Base-by-base conservation (phyloP, 352 stramenopile species). In the Paralagenidium karlingii region DNA sequence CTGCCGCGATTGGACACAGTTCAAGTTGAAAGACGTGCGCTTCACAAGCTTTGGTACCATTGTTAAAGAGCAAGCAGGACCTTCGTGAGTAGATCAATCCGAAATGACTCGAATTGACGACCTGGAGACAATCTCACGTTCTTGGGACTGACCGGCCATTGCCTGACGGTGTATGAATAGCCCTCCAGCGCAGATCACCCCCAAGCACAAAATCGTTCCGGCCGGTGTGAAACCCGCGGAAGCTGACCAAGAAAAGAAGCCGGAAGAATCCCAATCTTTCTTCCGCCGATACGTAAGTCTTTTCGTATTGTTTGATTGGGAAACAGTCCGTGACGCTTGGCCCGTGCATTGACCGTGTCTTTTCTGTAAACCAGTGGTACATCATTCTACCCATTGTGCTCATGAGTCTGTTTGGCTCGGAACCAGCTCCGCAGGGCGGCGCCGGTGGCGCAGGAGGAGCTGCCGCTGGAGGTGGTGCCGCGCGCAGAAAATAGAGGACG, bases 201-300 rank as follows among this genome's bases (percentile, higher is more conserved):
- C 63, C 30, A 79, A 74, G 52, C 63, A 69, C 29, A 70, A 85
- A 26, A 59, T 60, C 20, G 68, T 58, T 46, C 76, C 76, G 3
- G 66, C 82, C 43, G 70, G 68, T 15, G 73, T 90, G 33, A 73
- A 84, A 43, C 76, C 73, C 0, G 68, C 84, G 21, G 63, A 77
- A 34, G 63, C 82, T 30, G 73, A 84, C 12, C 67, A 67, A 36
- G 69, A 82, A 12, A 58, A 68, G 15, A 31, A 55, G 1, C 57
- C 73, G 30, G 70, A 85, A 34, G 68, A 87, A 37, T 77, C 45
- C 40, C 76, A 80, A 55, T 86, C 70, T 26, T 80, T 90, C 58
- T 49, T 90, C 43, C 73, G 76, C 46, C 73, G 71, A 79, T 90
- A 90, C 47, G 76, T 90, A 75, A 41, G 71, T 80, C 15, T 8